These are phyloP conservation scores for Cochlearia excelsa DNA, from an alignment of 345 rosid species.

Conservation along the genomic window DNA sequence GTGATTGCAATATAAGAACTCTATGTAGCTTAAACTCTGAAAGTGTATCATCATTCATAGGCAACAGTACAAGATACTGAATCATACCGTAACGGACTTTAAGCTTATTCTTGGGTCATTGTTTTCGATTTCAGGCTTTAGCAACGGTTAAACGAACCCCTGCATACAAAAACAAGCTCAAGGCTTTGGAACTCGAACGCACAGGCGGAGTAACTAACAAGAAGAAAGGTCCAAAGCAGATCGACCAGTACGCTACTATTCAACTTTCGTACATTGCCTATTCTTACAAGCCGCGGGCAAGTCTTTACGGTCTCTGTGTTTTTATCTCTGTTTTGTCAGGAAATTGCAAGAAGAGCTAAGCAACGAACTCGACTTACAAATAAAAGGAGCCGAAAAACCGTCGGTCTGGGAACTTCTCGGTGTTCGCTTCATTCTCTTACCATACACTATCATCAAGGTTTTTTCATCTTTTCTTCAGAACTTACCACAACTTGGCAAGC, in stretches of 20 bases:
- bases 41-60: too few species aligned
- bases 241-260: conserved; percentile 53
- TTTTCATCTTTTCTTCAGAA: background rate
- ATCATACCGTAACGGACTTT: background rate
- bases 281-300: background rate
- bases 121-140: conserved; percentile 51
- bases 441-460: conserved; percentile 80
- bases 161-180: conserved; percentile 84
- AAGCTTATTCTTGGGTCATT: background rate
- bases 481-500: too few species aligned
- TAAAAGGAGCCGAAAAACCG: conserved; percentile 86
- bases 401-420: conserved; percentile 73
- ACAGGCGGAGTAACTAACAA: conserved; percentile 67
- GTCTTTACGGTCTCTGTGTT: background rate
- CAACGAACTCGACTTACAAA: conserved; percentile 84
- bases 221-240: conserved; percentile 81
- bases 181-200: conserved; percentile 84
- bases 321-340: conserved; percentile 40
- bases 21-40: background rate
- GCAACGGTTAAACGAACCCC: conserved; percentile 90
- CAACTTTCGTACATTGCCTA: background rate
- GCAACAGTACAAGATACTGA: too few species aligned
- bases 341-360: conserved; percentile 85
- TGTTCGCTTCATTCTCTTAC: conserved; percentile 65
- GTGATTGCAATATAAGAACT: conserved; percentile 10